These are phyloP conservation scores for Phytophthora fragariae DNA, from an alignment of 352 stramenopile species.

Conservation along the genomic window DNA sequence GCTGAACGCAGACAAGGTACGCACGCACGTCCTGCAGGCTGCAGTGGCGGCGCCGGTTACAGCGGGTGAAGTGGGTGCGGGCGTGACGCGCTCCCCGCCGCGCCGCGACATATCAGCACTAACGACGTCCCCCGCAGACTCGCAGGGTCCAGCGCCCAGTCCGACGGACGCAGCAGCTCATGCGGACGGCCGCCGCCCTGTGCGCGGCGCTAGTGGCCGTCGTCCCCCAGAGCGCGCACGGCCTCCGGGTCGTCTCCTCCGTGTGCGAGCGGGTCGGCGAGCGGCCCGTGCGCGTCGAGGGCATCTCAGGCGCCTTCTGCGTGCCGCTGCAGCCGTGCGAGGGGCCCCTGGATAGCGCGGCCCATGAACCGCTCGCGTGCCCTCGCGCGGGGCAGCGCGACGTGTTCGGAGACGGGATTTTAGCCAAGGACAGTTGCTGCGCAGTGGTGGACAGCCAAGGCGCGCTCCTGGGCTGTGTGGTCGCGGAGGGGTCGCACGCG, in stretches of 20 bases:
- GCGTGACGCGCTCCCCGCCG: not conserved
- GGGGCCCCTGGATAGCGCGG: conserved; percentile 20
- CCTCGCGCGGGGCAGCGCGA: conserved; percentile 39
- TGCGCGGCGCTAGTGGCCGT: conserved; percentile 19
- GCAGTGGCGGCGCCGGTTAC: not conserved
- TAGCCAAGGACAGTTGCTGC: conserved; percentile 56
- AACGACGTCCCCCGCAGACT: not conserved
- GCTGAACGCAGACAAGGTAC: conserved; percentile 5
- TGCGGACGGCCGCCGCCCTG: conserved; percentile 31
- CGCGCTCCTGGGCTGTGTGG: conserved; percentile 47
- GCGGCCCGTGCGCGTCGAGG: conserved; percentile 42
- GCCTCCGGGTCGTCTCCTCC: conserved; percentile 20
- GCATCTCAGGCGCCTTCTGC: conserved; percentile 49
- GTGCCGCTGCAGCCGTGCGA: conserved; percentile 44
- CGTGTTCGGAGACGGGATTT: conserved; percentile 16
- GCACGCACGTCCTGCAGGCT: not conserved
- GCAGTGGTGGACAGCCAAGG: conserved; percentile 36
- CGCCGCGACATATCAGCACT: conserved; percentile 3
- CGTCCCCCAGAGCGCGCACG: not conserved
- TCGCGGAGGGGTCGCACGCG: conserved; percentile 20
- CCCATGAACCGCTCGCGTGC: conserved; percentile 39
- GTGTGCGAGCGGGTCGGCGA: conserved; percentile 18
- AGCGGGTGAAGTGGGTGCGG: not conserved
- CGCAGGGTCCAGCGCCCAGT: not conserved
- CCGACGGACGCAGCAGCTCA: conserved; percentile 9